Conservation (phyloP, 495 filamentous ascomycete species). For the Penicillium malachiteum region DNA sequence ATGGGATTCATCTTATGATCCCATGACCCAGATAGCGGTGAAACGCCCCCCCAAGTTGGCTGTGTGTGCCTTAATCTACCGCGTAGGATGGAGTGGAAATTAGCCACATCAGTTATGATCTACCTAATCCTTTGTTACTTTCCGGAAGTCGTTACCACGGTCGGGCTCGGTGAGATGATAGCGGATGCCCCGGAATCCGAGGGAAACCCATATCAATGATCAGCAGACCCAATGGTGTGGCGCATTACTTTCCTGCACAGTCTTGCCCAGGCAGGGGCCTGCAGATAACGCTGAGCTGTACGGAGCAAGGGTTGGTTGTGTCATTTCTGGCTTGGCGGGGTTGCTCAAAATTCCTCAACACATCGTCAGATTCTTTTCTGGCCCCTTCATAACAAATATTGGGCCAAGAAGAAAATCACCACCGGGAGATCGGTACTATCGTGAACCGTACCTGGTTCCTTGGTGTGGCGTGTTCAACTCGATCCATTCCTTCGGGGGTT, state of each 20-base stretch:
- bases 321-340: slow-evolving; percentile 9
- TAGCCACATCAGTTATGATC: not conserved
- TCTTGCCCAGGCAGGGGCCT: not conserved
- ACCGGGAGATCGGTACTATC: too few relatives aligned
- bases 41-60: not conserved
- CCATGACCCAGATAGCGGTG: slow-evolving; percentile 1
- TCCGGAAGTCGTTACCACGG: not conserved
- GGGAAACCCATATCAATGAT: slow-evolving; percentile 2
- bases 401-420: too few relatives aligned
- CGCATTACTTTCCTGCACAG: not conserved
- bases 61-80: slow-evolving; percentile 6
- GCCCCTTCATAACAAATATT: slow-evolving; percentile 1
- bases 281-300: not conserved
- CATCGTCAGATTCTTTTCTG: not conserved
- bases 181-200: slow-evolving; percentile 2
- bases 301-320: slow-evolving; percentile 7
- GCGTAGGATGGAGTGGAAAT: not conserved
- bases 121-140: not conserved
- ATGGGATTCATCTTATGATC: not conserved
- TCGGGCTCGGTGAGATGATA: not conserved
- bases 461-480: not conserved
- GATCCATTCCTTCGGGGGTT: not conserved
- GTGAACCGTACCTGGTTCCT: too few relatives aligned
- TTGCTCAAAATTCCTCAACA: slow-evolving; percentile 4
- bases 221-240: slow-evolving; percentile 4